Evolutionary conservation across 2,329 filamentous ascomycete genomes (phyloP).

Genomic region (Penicillium verrucosum): DNA sequence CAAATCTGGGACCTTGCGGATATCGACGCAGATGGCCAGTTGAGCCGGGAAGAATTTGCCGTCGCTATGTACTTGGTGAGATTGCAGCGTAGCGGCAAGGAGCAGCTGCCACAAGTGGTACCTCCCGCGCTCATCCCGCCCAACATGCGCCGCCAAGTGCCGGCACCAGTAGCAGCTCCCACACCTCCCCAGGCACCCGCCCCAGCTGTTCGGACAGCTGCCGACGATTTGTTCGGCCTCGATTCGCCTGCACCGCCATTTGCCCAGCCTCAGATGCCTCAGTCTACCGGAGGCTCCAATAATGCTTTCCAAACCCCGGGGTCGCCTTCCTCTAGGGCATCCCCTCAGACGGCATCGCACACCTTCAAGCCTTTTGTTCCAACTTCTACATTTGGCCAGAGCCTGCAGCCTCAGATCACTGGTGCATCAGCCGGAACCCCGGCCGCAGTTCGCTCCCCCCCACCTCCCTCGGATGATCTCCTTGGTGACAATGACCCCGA

Average conservation of each 20-base stretch:
- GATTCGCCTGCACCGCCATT: conserved; percentile 60
- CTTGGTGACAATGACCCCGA: conserved; percentile 88
- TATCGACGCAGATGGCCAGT: conserved; percentile 81
- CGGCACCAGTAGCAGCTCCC: conserved; percentile 36
- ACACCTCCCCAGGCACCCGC: conserved; percentile 45
- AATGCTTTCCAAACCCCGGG: conserved; percentile 55
- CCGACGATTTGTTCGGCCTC: conserved; percentile 91
- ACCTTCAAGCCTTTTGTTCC: conserved; percentile 89
- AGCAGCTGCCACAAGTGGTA: conserved; percentile 70
- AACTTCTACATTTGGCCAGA: conserved; percentile 86
- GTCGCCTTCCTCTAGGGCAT: conserved; percentile 43
- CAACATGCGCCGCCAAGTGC: conserved; percentile 64
- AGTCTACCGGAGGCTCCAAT: conserved; percentile 71
- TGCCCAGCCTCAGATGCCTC: conserved; percentile 57
- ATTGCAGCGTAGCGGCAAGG: conserved; percentile 74
- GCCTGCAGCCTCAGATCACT: conserved; percentile 71
- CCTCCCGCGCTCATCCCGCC: conserved; percentile 82
- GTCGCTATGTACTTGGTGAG: conserved; percentile 97
- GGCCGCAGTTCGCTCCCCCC: conserved; percentile 38
- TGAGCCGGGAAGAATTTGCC: conserved; percentile 88
- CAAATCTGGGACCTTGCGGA: conserved; percentile 98
- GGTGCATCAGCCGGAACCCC: conserved; percentile 53
- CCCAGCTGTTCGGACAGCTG: conserved; percentile 65
- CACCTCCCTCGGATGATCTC: conserved; percentile 70
- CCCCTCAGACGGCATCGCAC: conserved; percentile 41